Base-by-base conservation (phyloP, 495 filamentous ascomycete species). In the Terfezia claveryi region DNA sequence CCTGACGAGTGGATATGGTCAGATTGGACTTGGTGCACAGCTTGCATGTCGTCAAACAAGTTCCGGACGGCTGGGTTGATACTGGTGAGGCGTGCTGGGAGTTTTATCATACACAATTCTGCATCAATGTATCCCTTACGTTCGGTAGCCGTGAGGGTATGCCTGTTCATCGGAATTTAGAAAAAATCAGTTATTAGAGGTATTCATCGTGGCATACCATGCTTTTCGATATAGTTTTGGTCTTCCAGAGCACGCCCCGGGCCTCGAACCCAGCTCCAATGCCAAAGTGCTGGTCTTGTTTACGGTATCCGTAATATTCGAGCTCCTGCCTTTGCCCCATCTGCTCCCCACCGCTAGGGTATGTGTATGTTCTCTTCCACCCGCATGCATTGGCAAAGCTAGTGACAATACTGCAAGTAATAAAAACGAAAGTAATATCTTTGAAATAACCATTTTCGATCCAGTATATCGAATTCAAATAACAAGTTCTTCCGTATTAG, bases 41-140 rank as follows among this genome's bases (percentile, higher is more conserved):
- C 62, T 11, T 59, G 36, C 11, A 75, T 58, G 49, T 74, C 72
- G 56, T 75, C 73, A 60, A 69, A 75, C n/a, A 17, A 23, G 7
- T 12, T 20, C 23, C 23, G n/a, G 50, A 32, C 23, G 27, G 14
- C 4, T 3, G 52, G 37, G n/a, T 23, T 12, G 32, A 41, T 7
- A 14, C 14, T 32, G 52, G 52, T 38, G 23, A 54, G 23, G 27
- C 27, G 50, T 8, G 23, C 37, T 2, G 52, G 52, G 27, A 41
- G n/a, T 54, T 38, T 36, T 0, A 54, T 37, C 32, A 54, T 20
- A 36, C 52, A 54, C 11, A 54, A 6, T 38, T 54, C 52, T 20
- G 6, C 52, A 10, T 55, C 37, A 49, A 32, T 23, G 49, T 56
- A 14, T 2, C 38, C 52, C 37, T 57, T 57, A 36, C 58, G 53